Evolutionary conservation across 2,329 filamentous ascomycete genomes (phyloP).

Genomic region (Beauveria brongniartii): DNA sequence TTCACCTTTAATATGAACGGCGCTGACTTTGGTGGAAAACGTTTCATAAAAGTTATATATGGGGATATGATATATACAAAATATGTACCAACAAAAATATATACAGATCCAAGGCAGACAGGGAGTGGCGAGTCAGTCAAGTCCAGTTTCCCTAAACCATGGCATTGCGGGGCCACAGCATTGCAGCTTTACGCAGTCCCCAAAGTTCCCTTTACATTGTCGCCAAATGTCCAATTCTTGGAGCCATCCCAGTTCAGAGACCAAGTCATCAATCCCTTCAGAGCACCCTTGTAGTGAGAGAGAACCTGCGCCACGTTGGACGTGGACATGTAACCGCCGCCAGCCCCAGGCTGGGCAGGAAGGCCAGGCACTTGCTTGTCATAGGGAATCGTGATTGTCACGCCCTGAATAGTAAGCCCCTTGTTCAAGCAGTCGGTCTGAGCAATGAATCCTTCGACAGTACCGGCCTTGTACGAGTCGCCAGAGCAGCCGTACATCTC

Average conservation of each 20-base stretch:
- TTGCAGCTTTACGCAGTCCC: not conserved
- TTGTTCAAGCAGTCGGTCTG: constrained; percentile 28
- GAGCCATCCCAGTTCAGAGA: constrained; percentile 31
- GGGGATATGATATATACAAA: not conserved
- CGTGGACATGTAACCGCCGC: constrained; percentile 25
- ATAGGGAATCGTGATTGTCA: constrained; percentile 25
- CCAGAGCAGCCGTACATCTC: constrained; percentile 28
- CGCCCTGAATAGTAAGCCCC: constrained; percentile 24
- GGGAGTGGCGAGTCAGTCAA: not conserved
- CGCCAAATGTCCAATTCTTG: constrained; percentile 25
- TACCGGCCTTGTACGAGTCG: constrained; percentile 25
- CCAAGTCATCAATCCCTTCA: constrained; percentile 30
- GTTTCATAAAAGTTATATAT: not conserved
- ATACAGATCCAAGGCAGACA: not conserved
- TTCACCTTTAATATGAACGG: too few relatives aligned
- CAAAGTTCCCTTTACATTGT: constrained; percentile 19
- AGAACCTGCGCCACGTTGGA: constrained; percentile 21
- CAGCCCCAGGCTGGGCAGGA: constrained; percentile 26
- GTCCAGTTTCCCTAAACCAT: not conserved
- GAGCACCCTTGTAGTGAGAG: constrained; percentile 23
- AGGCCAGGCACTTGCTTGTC: constrained; percentile 27
- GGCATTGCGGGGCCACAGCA: too few relatives aligned
- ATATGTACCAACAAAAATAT: not conserved
- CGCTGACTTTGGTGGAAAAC: too few relatives aligned
- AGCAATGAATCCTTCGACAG: constrained; percentile 25